Evolutionary conservation across 2,329 filamentous ascomycete species (phyloP).

Genomic region (Ophiognomonia clavigignenti-juglandacearum): DNA sequence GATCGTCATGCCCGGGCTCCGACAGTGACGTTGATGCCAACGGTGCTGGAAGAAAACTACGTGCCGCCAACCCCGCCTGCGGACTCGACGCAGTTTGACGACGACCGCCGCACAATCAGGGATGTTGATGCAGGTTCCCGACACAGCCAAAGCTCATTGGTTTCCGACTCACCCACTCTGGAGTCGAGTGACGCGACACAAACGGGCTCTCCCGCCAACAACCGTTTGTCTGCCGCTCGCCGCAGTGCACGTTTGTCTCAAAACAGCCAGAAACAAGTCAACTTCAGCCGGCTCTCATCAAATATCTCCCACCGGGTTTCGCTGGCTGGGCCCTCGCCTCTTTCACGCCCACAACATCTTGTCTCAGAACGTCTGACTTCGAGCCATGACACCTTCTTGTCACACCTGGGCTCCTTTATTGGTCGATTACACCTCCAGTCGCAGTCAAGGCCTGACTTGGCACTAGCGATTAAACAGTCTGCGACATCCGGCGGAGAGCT

Average conservation of each 20-base stretch:
- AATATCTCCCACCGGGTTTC: conserved; percentile 70
- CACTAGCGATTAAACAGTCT: conserved; percentile 76
- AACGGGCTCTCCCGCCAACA: conserved; percentile 31
- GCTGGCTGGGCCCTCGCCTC: conserved; percentile 61
- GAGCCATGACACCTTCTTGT: conserved; percentile 84
- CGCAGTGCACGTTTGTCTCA: conserved; percentile 32
- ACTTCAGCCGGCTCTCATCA: conserved; percentile 41
- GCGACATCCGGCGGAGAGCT: conserved; percentile 77
- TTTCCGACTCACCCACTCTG: conserved; percentile 20
- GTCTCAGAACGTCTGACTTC: conserved; percentile 77
- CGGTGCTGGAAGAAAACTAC: conserved; percentile 52
- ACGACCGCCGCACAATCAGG: conserved; percentile 24
- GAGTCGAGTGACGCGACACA: conserved; percentile 28
- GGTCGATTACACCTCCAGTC: conserved; percentile 85
- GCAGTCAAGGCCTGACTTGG: conserved; percentile 80
- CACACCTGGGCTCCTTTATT: conserved; percentile 88
- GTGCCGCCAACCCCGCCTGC: conserved; percentile 61
- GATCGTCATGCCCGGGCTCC: conserved; percentile 46
- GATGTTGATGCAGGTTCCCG: conserved; percentile 37
- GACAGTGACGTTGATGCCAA: conserved; percentile 55
- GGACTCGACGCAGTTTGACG: conserved; percentile 48
- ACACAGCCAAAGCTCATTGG: conserved; percentile 26
- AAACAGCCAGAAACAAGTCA: conserved; percentile 31
- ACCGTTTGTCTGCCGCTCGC: conserved; percentile 43
- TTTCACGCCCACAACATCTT: conserved; percentile 62